Evolutionary conservation across 2,329 filamentous ascomycete species (phyloP), one percentile per base, ranked within the genome.

Genomic region (Paecilomyces niveus): DNA sequence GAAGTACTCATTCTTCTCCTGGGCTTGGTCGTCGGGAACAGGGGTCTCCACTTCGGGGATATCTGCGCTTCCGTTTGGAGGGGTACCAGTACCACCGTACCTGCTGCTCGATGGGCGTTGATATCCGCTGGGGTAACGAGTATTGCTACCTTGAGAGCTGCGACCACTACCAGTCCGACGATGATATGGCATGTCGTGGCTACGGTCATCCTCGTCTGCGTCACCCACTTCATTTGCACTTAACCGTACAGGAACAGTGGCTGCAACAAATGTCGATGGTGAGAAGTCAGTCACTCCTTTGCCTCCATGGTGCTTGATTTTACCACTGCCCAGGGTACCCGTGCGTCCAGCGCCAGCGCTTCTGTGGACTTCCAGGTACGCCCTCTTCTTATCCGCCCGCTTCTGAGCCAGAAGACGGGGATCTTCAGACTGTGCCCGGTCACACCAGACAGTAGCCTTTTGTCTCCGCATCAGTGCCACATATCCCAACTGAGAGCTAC

Each of bases 381-480:
- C 94, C 54, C 92, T 83, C 78, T 90, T 86, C 79, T 94, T 96
- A 59, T 92, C 94, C 39, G 89, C 89, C 59, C 89, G 85, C 73
- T 96, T 92, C 68, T 92, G 89, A 29, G 91, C 92, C 3, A 88
- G 78, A 58, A 94, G 78, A 55, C 91, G 84, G 0, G 93, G 90
- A 72, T 99, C 94, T 74, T 97, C 92, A 62, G 90, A 87, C 73
- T 99, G 94, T 9, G 93, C 85, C 57, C 92, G 88, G 71, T 97
- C 94, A 78, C 92, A 97, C 94, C 94, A 99, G 3, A 99, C 94
- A 0, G 94, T 99, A 32, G 92, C 94, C 74, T 97, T 97, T 76
- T 99, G 94, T 73, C 92, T 93, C 62, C 94, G 86, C 77, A 99
- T 88, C n/a, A 97, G 82, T 35, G 94, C 92, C 55, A 99, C 94